Evolutionary conservation across 371 early-diverging fungal species (phyloP).

Genomic region (Blakeslea trispora): DNA sequence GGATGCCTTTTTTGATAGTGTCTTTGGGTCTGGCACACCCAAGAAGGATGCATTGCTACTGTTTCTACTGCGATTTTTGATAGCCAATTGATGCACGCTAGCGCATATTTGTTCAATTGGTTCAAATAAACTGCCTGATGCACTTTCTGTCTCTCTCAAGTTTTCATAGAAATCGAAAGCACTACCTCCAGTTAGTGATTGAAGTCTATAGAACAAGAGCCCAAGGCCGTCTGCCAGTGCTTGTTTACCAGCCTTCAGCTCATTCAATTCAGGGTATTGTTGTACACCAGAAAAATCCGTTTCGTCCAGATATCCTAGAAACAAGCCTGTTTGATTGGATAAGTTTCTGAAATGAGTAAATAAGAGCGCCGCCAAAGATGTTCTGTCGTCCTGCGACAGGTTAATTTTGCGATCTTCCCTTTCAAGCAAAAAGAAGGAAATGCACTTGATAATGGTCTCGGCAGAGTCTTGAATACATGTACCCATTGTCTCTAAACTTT

Average conservation of each 20-base stretch:
- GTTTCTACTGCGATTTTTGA: slow-evolving; percentile 13
- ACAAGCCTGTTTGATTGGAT: slow-evolving; percentile 37
- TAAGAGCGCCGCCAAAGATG: slow-evolving; percentile 40
- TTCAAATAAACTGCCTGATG: slow-evolving; percentile 16
- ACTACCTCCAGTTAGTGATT: slow-evolving; percentile 50
- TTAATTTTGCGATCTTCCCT: background rate
- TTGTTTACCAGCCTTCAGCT: slow-evolving; percentile 16
- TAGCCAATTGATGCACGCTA: slow-evolving; percentile 17
- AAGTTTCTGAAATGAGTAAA: slow-evolving; percentile 50
- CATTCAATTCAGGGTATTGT: slow-evolving; percentile 7
- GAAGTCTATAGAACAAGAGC: slow-evolving; percentile 61
- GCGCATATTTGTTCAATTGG: slow-evolving; percentile 26
- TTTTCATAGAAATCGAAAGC: background rate
- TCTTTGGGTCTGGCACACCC: background rate
- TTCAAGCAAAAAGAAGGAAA: slow-evolving; percentile 3
- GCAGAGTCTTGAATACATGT: slow-evolving; percentile 30
- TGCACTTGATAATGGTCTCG: slow-evolving; percentile 29
- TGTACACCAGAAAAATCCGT: slow-evolving; percentile 22
- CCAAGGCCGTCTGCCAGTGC: slow-evolving; percentile 64
- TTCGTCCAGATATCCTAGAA: slow-evolving; percentile 33
- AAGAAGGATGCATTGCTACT: slow-evolving; percentile 19
- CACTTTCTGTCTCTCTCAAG: slow-evolving; percentile 21
- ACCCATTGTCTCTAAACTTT: slow-evolving; percentile 27
- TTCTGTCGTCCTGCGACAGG: slow-evolving; percentile 5
- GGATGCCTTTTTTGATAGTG: background rate